Base-by-base conservation (phyloP, 148 eudicot genomes). In the Salicornia ramosissima region DNA sequence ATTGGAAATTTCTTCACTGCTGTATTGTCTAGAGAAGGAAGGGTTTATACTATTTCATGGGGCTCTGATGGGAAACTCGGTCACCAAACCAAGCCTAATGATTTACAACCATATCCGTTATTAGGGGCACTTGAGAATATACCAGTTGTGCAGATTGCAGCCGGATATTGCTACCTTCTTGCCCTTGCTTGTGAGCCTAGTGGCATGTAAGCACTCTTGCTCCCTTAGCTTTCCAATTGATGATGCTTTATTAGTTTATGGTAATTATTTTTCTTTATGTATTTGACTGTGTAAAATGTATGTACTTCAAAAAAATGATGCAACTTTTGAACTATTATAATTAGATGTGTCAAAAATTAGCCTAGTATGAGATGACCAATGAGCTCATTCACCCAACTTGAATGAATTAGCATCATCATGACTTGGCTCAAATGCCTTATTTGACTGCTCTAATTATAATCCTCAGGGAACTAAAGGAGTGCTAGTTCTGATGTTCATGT, bases 111-210 rank as follows among this genome's bases (percentile, higher is more conserved):
- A 0, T 80, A 73, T 50, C 94, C 94, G 49, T 74, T 92, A 77
- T 58, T 92, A 71, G 98, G 98, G n/a, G 81, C 84, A 42, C 86
- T 92, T 1, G 96, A 90, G 77, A 85, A 85, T 79, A 64, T 85
- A 33, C 98, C 88, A 0, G 98, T 89, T 69, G 95, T 89, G 49
- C 95, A 89, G 73, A 89, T 92, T 73, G 89, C 97, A 9, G 93
- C 97, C 60, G 97, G 97, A 62, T 83, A 87, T 64, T 92, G 97
- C 75, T 92, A 87, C 69, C 97, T 92, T 74, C 97, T 92, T 75
- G 93, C 96, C 61, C 81, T 92, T 79, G 89, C 88, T 56, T 93
- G 90, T 79, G 84, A 88, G 73, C 96, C 96, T 65, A 68, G 75
- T 81, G 96, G 97, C 83, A 94, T 90, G 98, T 94, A 70, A 90